A percentile compares a stretch with the other conserved stretches of the same genome.
phyloP scores from a whole-genome alignment of 1,139 yeast genomes.

The Pichia sp. region DNA sequence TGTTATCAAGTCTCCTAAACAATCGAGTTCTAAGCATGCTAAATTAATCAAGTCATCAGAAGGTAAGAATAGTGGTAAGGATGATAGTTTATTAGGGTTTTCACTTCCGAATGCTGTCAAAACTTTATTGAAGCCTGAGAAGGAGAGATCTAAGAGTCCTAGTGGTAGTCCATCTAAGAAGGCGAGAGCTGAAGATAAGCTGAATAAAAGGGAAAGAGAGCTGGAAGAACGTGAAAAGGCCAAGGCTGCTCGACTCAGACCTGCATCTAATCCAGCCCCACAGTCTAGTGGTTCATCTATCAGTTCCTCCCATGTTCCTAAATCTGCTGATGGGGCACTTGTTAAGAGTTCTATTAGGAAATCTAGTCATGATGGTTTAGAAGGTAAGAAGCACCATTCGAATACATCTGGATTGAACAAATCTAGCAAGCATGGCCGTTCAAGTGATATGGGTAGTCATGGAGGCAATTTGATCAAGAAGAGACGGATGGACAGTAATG shows the following conservation, averaged over 20 bases:
- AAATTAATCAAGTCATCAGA: too few species aligned
- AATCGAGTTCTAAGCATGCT: too few species aligned
- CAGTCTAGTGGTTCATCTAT: too few species aligned
- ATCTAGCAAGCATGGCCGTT: neutral
- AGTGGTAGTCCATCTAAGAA: neutral
- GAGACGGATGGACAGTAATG: too few species aligned
- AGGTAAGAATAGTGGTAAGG: neutral
- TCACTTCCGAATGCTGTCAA: conserved; percentile 6
- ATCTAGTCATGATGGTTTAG: too few species aligned
- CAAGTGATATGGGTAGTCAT: neutral
- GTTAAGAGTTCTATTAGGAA: too few species aligned
- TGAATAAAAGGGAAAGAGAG: neutral
- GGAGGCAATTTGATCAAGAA: neutral
- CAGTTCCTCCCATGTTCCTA: too few species aligned
- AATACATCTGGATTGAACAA: neutral
- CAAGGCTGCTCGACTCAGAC: neutral
- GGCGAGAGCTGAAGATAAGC: neutral
- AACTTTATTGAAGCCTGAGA: neutral
- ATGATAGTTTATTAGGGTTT: conserved; percentile 12
- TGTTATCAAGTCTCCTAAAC: too few species aligned
- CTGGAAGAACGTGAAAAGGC: neutral
- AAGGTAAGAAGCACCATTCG: too few species aligned
- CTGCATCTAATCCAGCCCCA: too few species aligned
- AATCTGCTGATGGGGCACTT: too few species aligned
- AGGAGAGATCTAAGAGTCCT: neutral